phyloP scores from a whole-genome alignment of 169 alveolate species.

The Cytauxzoon felis region DNA sequence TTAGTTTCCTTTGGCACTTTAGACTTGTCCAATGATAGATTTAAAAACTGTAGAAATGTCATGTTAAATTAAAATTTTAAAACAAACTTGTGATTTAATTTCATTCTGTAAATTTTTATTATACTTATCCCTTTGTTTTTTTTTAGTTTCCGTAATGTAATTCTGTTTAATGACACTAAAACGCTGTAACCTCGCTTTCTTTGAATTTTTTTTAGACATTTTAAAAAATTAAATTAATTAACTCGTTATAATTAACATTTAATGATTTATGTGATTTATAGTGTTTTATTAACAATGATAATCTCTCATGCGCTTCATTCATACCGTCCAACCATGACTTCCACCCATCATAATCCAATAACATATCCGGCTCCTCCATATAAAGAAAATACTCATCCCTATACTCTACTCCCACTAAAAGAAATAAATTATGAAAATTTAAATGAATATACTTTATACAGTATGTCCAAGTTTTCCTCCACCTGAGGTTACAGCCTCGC shows the following conservation, averaged over 20 bases:
- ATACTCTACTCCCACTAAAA: not conserved
- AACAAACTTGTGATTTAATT: slow-evolving; percentile 26
- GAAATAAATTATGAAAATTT: not conserved
- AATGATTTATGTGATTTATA: slow-evolving; percentile 4
- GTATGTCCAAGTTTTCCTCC: not conserved
- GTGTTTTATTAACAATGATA: not conserved
- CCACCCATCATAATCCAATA: slow-evolving; percentile 37
- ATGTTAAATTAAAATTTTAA: not conserved
- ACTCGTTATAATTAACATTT: too few relatives aligned
- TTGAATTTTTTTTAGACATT: slow-evolving; percentile 54
- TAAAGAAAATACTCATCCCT: slow-evolving; percentile 54
- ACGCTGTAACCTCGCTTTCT: slow-evolving; percentile 28
- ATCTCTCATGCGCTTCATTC: slow-evolving; percentile 2
- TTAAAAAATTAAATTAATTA: too few relatives aligned
- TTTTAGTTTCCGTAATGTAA: slow-evolving; percentile 17
- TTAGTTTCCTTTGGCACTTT: not conserved
- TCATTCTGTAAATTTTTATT: slow-evolving; percentile 18
- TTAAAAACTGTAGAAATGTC: not conserved
- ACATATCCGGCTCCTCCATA: slow-evolving; percentile 60
- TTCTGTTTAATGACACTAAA: slow-evolving; percentile 35
- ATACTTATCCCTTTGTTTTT: slow-evolving; percentile 21
- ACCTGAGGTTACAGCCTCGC: too few relatives aligned
- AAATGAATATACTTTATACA: not conserved
- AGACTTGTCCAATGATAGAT: not conserved
- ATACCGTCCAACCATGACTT: slow-evolving; percentile 51